Conservation (phyloP, 2,329 filamentous ascomycete species). For the Xylogone sp. region DNA sequence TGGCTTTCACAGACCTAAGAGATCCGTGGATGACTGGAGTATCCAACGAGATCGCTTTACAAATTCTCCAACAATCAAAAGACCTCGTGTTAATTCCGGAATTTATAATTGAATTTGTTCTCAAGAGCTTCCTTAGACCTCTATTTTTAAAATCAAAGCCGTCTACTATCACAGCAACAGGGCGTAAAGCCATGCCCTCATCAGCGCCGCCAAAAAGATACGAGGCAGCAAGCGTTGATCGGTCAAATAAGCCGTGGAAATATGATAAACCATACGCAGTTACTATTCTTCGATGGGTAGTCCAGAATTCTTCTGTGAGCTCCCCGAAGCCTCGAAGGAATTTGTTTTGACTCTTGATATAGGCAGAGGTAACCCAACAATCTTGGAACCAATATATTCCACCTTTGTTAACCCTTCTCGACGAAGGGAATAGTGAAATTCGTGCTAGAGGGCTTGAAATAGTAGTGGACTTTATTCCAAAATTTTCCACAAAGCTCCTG, state of each 20-base stretch:
- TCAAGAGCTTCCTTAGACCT: conserved; percentile 61
- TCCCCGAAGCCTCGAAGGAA: background rate
- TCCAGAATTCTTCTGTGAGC: conserved; percentile 47
- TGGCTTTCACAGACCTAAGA: conserved; percentile 27
- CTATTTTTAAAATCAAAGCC: conserved; percentile 59
- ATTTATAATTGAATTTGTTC: conserved; percentile 52
- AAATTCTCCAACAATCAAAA: background rate
- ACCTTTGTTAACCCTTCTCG: conserved; percentile 63
- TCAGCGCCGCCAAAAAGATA: conserved; percentile 33
- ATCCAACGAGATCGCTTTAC: conserved; percentile 26
- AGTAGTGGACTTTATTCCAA: conserved; percentile 50
- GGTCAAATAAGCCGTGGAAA: conserved; percentile 58
- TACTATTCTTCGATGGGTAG: conserved; percentile 58
- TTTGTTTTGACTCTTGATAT: conserved; percentile 4
- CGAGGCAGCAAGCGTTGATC: conserved; percentile 34
- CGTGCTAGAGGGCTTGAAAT: conserved; percentile 54
- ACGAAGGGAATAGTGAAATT: conserved; percentile 53
- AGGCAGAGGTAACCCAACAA: conserved; percentile 42
- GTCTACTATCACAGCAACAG: conserved; percentile 49
- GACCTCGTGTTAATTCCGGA: conserved; percentile 26
- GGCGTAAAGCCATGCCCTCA: conserved; percentile 48
- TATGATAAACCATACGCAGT: conserved; percentile 46
- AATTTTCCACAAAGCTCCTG: conserved; percentile 51
- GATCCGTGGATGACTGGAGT: conserved; percentile 36
- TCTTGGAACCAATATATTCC: conserved; percentile 69